These are phyloP conservation scores for Coemansia sp. DNA, from an alignment of 192 early-diverging fungal genomes.

Conservation along the genomic window DNA sequence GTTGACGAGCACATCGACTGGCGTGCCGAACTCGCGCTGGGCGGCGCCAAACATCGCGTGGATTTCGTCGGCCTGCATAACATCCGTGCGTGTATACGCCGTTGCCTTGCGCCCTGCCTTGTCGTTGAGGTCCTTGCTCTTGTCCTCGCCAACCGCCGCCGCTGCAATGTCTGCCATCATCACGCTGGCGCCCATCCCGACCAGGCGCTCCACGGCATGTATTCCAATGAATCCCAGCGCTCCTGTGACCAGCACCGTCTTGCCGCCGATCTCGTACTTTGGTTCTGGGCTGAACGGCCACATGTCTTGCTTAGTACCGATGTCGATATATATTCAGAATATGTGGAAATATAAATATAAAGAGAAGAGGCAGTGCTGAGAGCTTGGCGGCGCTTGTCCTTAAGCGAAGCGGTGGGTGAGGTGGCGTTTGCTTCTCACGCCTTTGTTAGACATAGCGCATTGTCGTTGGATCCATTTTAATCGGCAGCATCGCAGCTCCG, in stretches of 20 bases:
- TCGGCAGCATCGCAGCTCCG: not conserved
- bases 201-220: constrained; percentile 6
- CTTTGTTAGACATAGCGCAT: too few relatives aligned
- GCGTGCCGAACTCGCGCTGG: constrained; percentile 16
- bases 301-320: not conserved
- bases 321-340: too few relatives aligned
- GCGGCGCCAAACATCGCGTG: constrained; percentile 18
- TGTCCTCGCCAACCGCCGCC: constrained; percentile 5
- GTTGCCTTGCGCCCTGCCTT: not conserved
- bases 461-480: not conserved
- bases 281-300: not conserved
- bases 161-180: constrained; percentile 17
- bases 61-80: constrained; percentile 14
- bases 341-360: not conserved
- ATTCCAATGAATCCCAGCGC: constrained; percentile 24
- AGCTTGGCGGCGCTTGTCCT: too few relatives aligned
- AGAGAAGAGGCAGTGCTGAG: too few relatives aligned
- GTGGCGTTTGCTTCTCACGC: too few relatives aligned
- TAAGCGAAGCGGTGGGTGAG: too few relatives aligned
- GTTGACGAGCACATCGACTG: too few relatives aligned
- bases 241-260: constrained; percentile 31
- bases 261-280: constrained; percentile 12
- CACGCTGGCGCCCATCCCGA: constrained; percentile 15
- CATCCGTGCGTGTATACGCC: constrained; percentile 17
- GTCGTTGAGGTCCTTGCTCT: not conserved